Evolutionary conservation across 228 moss, liverwort and hornwort genomes (phyloP), one percentile per base, ranked within the genome.

Genomic region (Sphagnum fallax): DNA sequence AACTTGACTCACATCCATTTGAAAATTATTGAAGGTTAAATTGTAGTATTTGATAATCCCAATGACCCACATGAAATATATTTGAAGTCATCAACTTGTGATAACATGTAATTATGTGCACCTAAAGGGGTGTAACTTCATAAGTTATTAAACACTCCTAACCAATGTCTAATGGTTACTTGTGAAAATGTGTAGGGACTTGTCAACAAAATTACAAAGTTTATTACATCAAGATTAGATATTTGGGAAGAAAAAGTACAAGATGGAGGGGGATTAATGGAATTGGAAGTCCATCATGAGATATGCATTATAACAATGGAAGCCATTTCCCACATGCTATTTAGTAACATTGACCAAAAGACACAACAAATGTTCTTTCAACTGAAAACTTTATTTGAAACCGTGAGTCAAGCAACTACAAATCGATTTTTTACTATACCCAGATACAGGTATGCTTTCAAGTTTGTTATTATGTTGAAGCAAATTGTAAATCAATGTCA

Each of bases 221-320:
- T 73, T 16, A 68, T 50, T 2, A 65, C 62, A 8, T 14, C 69
- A 8, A 81, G 77, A 74, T 57, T 88, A 11, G 64, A 69, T 5
- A 74, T 59, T 16, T 82, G 79, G 84, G 77, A 75, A 67, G 50
- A 77, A 59, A 14, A 0, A 8, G 80, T 82, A 16, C 71, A 64
- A 12, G 69, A 75, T 5, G 74, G 52, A 65, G 81, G 77, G 0
- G 78, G 78, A 47, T 66, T 62, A 32, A 76, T 66, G 11, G 85
- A 88, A 62, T 62, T 88, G 10, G 82, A 73, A 49, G 74, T 81
- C 62, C 76, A 72, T 66, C 52, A 71, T 10, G 75, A 78, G 47
- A 6, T 88, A 52, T 74, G 61, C 48, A 64, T 62, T 2, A 77
- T 88, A n/a, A 55, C 82, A 1, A 78, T 69, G 61, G 73, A 68